Base-by-base conservation (phyloP, 768 basidiomycete species). In the Porpolomopsis calyptriformis region DNA sequence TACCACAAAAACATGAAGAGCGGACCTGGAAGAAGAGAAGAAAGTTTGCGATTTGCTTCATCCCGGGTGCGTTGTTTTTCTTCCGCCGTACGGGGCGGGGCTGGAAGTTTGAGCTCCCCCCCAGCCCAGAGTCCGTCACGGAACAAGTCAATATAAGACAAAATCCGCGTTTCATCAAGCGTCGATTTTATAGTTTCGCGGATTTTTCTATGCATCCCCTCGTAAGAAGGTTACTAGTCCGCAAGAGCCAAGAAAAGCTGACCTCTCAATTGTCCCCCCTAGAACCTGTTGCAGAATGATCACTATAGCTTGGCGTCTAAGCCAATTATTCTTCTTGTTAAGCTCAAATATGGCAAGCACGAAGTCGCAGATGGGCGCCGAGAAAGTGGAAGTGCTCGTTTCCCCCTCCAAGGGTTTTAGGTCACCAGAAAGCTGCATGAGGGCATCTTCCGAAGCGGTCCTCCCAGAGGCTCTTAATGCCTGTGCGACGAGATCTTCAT, bases 241-340 rank as follows among this genome's bases (percentile, higher is more conserved):
- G 16, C 22, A 9, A 43, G 37, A 23, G 25, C 24, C 18, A 19
- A 12, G 16, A 16, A 23, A 42, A 49, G 61, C 76, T 55, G 44
- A 94, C 94, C 91, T 72, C 63, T 99, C 96, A 54, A 98, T 91
- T 0, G 96, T 97, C 11, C 88, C 87, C 9, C 93, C 94, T 2
- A 99, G 72, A 3, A 98, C 81, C 58, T 98, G 94, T 59, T 98
- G 96, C 42, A 98, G 65, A 49, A 98, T 92, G 43, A 98, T 89
- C 11, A 98, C 86, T 54, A 96, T 90, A 2, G 96, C 93, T 60
- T 98, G 96, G 16, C 89, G 71, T 43, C 94, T 74, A 22, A 98
- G 69, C 96, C 96, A 99, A 54, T 94, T 96, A 56, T 93, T 92
- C 63, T 88, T 83, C 71, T 89, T 91, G 65, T 96, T 82, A 14